phyloP scores from a whole-genome alignment of 176 grass and related monocot genomes.

The Zea luxurians region DNA sequence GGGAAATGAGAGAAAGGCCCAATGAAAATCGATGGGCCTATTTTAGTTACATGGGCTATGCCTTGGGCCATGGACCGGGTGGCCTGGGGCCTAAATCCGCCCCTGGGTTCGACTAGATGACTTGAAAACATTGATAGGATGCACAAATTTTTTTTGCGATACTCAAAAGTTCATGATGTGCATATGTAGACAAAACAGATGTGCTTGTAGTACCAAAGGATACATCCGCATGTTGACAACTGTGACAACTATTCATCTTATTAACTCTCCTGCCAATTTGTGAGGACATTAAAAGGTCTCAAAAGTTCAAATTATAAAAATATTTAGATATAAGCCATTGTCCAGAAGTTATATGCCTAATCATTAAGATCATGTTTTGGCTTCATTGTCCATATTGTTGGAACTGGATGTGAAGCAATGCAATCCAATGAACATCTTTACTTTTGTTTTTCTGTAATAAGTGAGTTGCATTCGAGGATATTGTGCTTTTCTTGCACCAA shows the following conservation, averaged over 20 bases:
- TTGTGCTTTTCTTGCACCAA: constrained; percentile 15
- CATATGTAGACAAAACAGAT: not conserved
- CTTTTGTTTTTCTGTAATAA: not conserved
- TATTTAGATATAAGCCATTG: not conserved
- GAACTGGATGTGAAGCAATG: not conserved
- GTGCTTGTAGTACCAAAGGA: not conserved
- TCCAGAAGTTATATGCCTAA: not conserved
- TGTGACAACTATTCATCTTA: not conserved
- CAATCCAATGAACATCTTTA: not conserved
- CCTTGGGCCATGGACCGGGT: no score
- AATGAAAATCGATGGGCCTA: no score
- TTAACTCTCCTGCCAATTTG: not conserved
- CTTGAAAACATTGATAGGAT: no score
- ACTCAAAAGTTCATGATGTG: not conserved
- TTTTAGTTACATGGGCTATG: no score
- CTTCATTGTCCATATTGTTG: not conserved
- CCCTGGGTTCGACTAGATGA: no score
- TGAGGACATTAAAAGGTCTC: not conserved
- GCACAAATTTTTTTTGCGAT: not conserved
- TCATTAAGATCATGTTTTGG: not conserved
- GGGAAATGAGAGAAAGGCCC: no score
- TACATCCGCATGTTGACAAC: not conserved
- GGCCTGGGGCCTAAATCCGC: no score
- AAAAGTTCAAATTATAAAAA: constrained; percentile 16
- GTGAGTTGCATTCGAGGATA: not conserved